Evolutionary conservation across 805 yeast genomes (phyloP), one percentile per base, ranked within the genome.

Genomic region (Barnettozyma siamensis): DNA sequence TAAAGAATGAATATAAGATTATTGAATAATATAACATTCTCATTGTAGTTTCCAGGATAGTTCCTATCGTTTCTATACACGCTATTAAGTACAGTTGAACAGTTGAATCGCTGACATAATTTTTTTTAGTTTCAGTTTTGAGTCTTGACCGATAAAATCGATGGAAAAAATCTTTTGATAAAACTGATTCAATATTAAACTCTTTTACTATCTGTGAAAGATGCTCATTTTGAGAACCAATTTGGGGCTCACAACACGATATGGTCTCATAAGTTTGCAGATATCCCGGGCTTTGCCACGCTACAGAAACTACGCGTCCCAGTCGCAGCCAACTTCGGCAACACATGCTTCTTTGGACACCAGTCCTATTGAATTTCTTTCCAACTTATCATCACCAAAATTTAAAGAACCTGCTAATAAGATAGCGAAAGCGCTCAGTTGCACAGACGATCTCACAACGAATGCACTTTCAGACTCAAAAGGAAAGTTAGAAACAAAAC

Each of bases 311-410:
- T 27, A 17, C 21, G 35, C 28, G 1, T 15, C 32, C 13, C 11
- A 15, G 6, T 4, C 38, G 7, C 38, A 28, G 13, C 12, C 24
- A 13, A 13, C 32, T 7, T 23, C 35, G n/a, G 7, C 40, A 12
- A 13, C 44, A 15, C 29, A 28, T 26, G 4, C 41, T 6, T 35
- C 41, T 11, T 33, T 66, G 20, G 66, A 62, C 39, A 51, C 60
- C 4, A 57, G 69, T 1, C 69, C 70, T 0, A 51, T 65, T 13
- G 67, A 67, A 42, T 66, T 65, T 42, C 50, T 64, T 4, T 61
- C 70, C 4, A 66, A 66, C 43, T 41, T 64, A 13, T 47, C 44
- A 17, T 40, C 37, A 11, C 43, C 42, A 15, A 38, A 38, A 11
- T 42, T 46, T 19, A 40, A 43, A 33, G 37, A 33, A 13, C 21